Conservation (phyloP, 2,329 filamentous ascomycete species). For the Nothopassalora personata region DNA sequence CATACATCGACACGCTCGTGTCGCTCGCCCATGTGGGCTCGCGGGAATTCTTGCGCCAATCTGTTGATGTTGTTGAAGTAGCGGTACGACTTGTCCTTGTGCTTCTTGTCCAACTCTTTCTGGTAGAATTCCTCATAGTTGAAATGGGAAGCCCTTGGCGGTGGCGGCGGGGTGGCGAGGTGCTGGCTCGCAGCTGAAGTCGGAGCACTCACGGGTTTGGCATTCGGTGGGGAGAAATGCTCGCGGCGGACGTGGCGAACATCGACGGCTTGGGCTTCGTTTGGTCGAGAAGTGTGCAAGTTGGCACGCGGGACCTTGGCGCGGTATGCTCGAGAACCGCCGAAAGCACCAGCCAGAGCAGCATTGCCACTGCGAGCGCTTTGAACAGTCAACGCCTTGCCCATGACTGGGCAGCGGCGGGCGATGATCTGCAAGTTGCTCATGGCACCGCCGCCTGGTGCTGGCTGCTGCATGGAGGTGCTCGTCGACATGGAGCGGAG, state of each 20-base stretch:
- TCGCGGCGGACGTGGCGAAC: constrained; percentile 31
- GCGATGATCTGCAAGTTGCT: constrained; percentile 93
- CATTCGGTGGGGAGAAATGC: constrained; percentile 17
- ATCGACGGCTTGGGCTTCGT: constrained; percentile 75
- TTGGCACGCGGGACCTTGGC: constrained; percentile 58
- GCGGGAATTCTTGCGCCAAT: constrained; percentile 90
- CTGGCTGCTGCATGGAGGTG: constrained; percentile 59
- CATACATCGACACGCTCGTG: constrained; percentile 91
- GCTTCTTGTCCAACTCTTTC: constrained; percentile 90
- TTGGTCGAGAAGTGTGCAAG: constrained; percentile 72
- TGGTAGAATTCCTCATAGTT: constrained; percentile 89
- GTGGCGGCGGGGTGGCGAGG: constrained; percentile 43
- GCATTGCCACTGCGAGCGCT: constrained; percentile 45
- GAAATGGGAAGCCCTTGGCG: constrained; percentile 58
- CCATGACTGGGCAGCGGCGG: constrained; percentile 96
- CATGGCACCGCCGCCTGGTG: constrained; percentile 76
- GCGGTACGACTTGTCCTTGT: constrained; percentile 98
- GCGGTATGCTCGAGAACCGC: constrained; percentile 46
- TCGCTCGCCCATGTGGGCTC: constrained; percentile 78
- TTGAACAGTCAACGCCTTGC: constrained; percentile 84
- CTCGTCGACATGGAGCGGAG: constrained; percentile 82
- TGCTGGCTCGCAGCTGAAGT: constrained; percentile 20
- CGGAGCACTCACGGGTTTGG: constrained; percentile 18
- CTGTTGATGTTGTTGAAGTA: constrained; percentile 99
- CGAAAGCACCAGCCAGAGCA: constrained; percentile 46